These are phyloP conservation scores for Podospora pseudoanserina DNA, from an alignment of 495 filamentous ascomycete species.

Conservation along the genomic window DNA sequence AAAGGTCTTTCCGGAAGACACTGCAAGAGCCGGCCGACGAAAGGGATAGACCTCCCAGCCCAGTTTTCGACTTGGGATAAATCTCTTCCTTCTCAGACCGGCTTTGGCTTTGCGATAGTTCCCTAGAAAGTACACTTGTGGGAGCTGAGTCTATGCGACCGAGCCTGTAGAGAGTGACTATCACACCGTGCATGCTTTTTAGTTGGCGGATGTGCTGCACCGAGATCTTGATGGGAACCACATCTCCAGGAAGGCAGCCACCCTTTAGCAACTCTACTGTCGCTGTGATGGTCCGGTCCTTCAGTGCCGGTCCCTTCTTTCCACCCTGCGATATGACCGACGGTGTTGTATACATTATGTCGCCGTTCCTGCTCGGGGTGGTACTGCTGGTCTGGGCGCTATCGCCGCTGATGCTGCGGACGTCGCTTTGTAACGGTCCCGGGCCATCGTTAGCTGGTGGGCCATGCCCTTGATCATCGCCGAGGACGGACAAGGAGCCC, in stretches of 20 bases:
- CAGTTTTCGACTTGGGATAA: constrained; percentile 68
- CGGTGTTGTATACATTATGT: constrained; percentile 22
- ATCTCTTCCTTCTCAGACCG: constrained; percentile 71
- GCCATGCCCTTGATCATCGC: constrained; percentile 36
- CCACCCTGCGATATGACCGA: constrained; percentile 13
- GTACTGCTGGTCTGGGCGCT: constrained; percentile 44
- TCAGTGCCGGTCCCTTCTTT: constrained; percentile 22
- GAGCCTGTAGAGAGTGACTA: constrained; percentile 87
- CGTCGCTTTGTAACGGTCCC: constrained; percentile 39
- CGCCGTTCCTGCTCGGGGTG: constrained; percentile 35
- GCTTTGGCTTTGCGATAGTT: constrained; percentile 60
- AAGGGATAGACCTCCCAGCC: constrained; percentile 75
- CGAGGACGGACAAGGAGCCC: constrained; percentile 37
- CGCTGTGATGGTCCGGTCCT: constrained; percentile 73
- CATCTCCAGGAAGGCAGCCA: constrained; percentile 83
- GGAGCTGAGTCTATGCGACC: constrained; percentile 89
- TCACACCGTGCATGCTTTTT: constrained; percentile 85
- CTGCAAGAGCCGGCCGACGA: constrained; percentile 77
- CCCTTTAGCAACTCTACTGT: constrained; percentile 78
- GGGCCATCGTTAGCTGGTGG: constrained; percentile 22
- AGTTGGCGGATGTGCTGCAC: constrained; percentile 84
- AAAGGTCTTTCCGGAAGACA: constrained; percentile 88
- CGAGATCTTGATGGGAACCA: constrained; percentile 70
- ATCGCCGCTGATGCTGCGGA: constrained; percentile 47
- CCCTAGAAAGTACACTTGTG: constrained; percentile 50